These are phyloP conservation scores for Ramaria sp. DNA, from an alignment of 768 basidiomycete species.

Conservation along the genomic window DNA sequence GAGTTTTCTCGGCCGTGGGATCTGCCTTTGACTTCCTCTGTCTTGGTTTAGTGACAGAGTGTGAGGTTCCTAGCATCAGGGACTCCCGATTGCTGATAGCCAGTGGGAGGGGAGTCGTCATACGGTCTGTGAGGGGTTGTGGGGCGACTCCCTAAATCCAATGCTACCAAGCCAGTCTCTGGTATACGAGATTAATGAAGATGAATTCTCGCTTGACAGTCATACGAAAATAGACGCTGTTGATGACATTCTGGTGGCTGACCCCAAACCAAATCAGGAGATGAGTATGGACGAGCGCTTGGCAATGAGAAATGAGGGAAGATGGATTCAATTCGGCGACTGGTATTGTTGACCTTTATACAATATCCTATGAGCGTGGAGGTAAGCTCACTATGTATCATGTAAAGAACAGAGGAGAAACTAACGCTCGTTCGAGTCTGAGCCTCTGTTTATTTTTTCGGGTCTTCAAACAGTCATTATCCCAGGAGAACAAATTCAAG, in stretches of 20 bases:
- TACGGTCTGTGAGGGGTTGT: too few species aligned
- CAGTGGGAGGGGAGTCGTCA: too few species aligned
- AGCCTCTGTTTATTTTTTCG: constrained; percentile 78
- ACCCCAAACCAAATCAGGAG: neutral
- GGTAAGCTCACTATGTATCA: neutral
- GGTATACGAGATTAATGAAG: too few species aligned
- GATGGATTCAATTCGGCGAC: neutral
- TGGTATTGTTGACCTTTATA: constrained; percentile 1
- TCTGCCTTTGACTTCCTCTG: neutral
- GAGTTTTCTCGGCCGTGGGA: neutral
- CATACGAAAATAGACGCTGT: neutral
- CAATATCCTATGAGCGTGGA: constrained; percentile 1
- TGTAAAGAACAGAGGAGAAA: constrained; percentile 12
- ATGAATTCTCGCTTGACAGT: too few species aligned
- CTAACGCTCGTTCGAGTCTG: constrained; percentile 83
- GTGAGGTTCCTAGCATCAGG: too few species aligned
- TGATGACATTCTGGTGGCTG: neutral
- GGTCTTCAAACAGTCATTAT: constrained; percentile 76
- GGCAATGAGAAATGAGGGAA: neutral
- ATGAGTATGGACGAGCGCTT: neutral
- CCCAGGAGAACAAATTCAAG: constrained; percentile 30
- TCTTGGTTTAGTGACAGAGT: neutral
- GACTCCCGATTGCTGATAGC: too few species aligned
- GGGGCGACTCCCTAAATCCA: too few species aligned
- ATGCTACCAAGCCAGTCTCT: too few species aligned